Evolutionary conservation across 768 basidiomycete species (phyloP).

Genomic region (Gloeopeniophorella convolvens): DNA sequence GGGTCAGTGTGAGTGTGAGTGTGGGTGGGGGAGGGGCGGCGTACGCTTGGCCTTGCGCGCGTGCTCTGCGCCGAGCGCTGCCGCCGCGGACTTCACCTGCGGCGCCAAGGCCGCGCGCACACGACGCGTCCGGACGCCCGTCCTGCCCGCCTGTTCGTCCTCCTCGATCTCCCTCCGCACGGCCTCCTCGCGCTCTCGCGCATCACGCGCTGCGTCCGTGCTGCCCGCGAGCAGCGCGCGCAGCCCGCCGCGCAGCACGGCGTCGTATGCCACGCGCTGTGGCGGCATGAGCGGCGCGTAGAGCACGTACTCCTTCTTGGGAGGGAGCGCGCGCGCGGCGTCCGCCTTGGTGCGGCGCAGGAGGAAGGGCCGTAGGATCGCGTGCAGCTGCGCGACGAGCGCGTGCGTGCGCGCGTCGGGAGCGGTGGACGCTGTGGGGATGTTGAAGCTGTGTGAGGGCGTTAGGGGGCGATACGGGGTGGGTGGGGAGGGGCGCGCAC

Average conservation of each 20-base stretch:
- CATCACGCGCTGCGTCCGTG: constrained; percentile 20
- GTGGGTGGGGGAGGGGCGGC: background rate
- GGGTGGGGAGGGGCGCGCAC: constrained; percentile 33
- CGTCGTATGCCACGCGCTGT: constrained; percentile 83
- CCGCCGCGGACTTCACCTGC: constrained; percentile 38
- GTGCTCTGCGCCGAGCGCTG: constrained; percentile 51
- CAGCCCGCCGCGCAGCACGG: constrained; percentile 64
- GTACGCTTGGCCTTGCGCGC: constrained; percentile 37
- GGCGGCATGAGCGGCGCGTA: constrained; percentile 81
- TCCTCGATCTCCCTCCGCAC: constrained; percentile 39
- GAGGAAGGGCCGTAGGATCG: constrained; percentile 92
- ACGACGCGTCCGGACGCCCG: constrained; percentile 5
- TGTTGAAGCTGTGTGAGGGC: constrained; percentile 51
- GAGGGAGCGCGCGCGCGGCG: constrained; percentile 74
- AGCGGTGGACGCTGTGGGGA: constrained; percentile 53
- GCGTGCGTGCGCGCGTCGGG: constrained; percentile 54
- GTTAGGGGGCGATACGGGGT: background rate
- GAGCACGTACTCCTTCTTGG: constrained; percentile 91
- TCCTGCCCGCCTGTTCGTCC: constrained; percentile 40
- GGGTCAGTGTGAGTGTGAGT: background rate
- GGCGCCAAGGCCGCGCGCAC: background rate
- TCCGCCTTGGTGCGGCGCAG: constrained; percentile 88
- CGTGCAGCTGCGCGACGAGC: constrained; percentile 75
- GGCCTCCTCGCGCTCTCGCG: constrained; percentile 27
- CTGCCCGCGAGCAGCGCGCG: constrained; percentile 45